Evolutionary conservation across 257 asterid species (phyloP).

Genomic region (Ajuga chamaepitys): DNA sequence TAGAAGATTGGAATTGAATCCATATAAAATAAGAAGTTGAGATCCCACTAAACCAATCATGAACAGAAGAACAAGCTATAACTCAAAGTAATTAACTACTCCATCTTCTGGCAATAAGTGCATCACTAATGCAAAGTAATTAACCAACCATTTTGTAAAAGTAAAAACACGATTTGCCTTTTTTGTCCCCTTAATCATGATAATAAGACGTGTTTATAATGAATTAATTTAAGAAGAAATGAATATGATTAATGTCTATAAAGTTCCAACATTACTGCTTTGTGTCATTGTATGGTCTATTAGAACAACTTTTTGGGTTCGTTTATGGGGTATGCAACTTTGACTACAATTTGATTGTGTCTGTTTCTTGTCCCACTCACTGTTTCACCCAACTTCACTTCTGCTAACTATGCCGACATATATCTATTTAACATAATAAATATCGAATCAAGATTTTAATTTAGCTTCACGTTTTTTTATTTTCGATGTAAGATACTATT

Average conservation of each 20-base stretch:
- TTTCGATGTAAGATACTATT: too few relatives aligned
- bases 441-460: too few relatives aligned
- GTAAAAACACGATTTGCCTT: not conserved
- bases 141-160: slow-evolving; percentile 4
- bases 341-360: slow-evolving; percentile 17
- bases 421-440: too few relatives aligned
- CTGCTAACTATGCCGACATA: too few relatives aligned
- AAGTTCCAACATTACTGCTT: slow-evolving; percentile 25
- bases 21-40: too few relatives aligned
- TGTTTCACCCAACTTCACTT: not conserved
- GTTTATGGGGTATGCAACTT: slow-evolving; percentile 15
- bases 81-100: too few relatives aligned
- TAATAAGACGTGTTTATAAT: slow-evolving; percentile 17
- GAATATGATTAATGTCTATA: slow-evolving; percentile 15
- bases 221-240: not conserved
- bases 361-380: not conserved
- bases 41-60: too few relatives aligned
- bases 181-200: slow-evolving; percentile 20
- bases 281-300: slow-evolving; percentile 15
- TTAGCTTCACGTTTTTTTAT: too few relatives aligned
- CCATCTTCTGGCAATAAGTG: too few relatives aligned
- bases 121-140: too few relatives aligned
- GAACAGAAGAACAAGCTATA: too few relatives aligned
- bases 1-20: too few relatives aligned
- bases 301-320: slow-evolving; percentile 28